Conservation (phyloP, 2,329 filamentous ascomycete species). For the Diaporthe citrichinensis region DNA sequence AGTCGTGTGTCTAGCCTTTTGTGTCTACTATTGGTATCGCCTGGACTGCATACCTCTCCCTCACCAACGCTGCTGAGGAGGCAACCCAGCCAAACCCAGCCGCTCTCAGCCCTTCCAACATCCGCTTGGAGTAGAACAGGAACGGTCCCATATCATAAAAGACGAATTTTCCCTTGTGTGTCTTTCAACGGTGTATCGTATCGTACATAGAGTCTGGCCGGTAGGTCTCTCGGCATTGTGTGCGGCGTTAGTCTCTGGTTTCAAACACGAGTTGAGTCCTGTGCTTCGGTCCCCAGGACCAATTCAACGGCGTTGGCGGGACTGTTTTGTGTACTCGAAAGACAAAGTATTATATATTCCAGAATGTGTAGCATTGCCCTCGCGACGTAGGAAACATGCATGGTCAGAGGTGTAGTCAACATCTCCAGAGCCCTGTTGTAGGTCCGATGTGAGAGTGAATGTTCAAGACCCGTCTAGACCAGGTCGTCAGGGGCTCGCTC, state of each 20-base stretch:
- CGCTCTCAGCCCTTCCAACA: slow-evolving; percentile 51
- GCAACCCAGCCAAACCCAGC: slow-evolving; percentile 53
- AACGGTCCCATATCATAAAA: background rate
- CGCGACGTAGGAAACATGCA: background rate
- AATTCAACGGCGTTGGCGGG: slow-evolving; percentile 21
- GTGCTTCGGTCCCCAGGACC: background rate
- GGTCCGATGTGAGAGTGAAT: background rate
- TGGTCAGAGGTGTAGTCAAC: background rate
- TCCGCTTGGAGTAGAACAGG: slow-evolving; percentile 52
- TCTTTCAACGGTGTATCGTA: background rate
- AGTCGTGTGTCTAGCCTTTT: slow-evolving; percentile 78
- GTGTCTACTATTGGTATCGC: slow-evolving; percentile 96
- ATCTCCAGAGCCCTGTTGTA: background rate
- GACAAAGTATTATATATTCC: background rate
- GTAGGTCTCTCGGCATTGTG: slow-evolving; percentile 27
- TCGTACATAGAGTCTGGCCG: slow-evolving; percentile 21
- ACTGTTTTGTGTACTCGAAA: background rate
- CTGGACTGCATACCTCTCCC: slow-evolving; percentile 96
- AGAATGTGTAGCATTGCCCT: background rate
- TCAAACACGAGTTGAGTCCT: background rate
- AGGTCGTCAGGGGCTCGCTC: slow-evolving; percentile 22
- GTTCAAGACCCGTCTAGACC: background rate
- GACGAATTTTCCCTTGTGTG: background rate
- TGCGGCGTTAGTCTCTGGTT: slow-evolving; percentile 31
- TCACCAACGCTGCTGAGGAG: slow-evolving; percentile 89